phyloP scores from a whole-genome alignment of 2,329 filamentous ascomycete genomes.

The Penicillium sp. region DNA sequence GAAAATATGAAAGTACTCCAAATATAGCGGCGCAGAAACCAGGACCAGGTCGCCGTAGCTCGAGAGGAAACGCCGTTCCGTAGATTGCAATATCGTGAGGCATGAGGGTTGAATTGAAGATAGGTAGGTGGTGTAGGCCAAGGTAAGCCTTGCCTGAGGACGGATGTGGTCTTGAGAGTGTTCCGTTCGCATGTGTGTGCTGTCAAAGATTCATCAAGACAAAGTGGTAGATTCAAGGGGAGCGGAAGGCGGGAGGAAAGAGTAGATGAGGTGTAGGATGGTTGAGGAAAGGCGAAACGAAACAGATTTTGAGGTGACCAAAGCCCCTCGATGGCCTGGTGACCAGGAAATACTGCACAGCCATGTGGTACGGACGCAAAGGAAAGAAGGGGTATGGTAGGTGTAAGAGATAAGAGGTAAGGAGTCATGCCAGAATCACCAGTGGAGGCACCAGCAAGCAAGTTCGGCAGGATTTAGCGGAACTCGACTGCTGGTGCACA shows the following conservation, averaged over 20 bases:
- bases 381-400: neutral
- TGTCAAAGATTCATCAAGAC: neutral
- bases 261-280: neutral
- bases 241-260: neutral
- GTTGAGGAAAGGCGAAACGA: neutral
- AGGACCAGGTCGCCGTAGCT: constrained; percentile 15
- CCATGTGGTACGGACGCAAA: neutral
- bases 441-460: constrained; percentile 15
- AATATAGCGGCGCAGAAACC: neutral
- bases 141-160: constrained; percentile 10
- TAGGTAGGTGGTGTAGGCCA: neutral
- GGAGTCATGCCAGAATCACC: neutral
- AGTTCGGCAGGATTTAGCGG: constrained; percentile 51
- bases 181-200: neutral
- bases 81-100: constrained; percentile 25
- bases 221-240: neutral
- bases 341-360: constrained; percentile 13
- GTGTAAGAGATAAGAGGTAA: constrained; percentile 1
- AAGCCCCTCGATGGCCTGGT: neutral
- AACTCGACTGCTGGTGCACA: constrained; percentile 88
- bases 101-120: constrained; percentile 25
- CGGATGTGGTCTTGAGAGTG: neutral
- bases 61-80: constrained; percentile 23
- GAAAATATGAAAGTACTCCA: constrained; percentile 6
- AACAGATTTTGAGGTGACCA: neutral